These are phyloP conservation scores for Xenoacremonium recifei DNA, from an alignment of 2,329 filamentous ascomycete species.

Conservation along the genomic window DNA sequence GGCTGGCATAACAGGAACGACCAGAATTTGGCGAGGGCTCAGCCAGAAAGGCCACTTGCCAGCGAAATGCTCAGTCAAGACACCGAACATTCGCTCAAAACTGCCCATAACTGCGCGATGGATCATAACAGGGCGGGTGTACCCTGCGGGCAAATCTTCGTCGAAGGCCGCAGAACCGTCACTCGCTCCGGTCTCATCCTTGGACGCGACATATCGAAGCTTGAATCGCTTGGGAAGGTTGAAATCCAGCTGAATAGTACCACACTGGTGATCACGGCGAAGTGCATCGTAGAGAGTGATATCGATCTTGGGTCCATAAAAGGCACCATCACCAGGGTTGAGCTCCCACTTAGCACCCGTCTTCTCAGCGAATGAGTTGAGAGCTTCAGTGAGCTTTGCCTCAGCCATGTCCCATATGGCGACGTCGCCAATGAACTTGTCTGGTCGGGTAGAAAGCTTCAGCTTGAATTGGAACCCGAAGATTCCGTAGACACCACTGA, in stretches of 20 bases:
- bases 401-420: conserved; percentile 91
- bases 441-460: conserved; percentile 86
- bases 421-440: conserved; percentile 79
- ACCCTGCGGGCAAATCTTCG: conserved; percentile 60
- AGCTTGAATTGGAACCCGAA: conserved; percentile 74
- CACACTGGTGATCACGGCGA: conserved; percentile 57
- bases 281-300: conserved; percentile 90
- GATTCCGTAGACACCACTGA: conserved; percentile 70
- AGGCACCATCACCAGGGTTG: conserved; percentile 93
- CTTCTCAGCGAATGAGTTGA: conserved; percentile 69
- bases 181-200: conserved; percentile 40
- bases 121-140: conserved; percentile 80
- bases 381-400: conserved; percentile 71
- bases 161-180: conserved; percentile 40
- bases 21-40: conserved; percentile 72
- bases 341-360: conserved; percentile 75
- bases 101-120: conserved; percentile 78
- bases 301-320: conserved; percentile 98
- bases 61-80: conserved; percentile 79
- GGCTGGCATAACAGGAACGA: conserved; percentile 66
- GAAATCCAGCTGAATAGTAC: conserved; percentile 95
- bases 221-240: conserved; percentile 56
- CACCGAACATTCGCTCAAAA: conserved; percentile 67
- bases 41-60: conserved; percentile 92
- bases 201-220: conserved; percentile 50